Evolutionary conservation across 2,329 filamentous ascomycete species (phyloP).

Genomic region (Herpotrichia juniperi): DNA sequence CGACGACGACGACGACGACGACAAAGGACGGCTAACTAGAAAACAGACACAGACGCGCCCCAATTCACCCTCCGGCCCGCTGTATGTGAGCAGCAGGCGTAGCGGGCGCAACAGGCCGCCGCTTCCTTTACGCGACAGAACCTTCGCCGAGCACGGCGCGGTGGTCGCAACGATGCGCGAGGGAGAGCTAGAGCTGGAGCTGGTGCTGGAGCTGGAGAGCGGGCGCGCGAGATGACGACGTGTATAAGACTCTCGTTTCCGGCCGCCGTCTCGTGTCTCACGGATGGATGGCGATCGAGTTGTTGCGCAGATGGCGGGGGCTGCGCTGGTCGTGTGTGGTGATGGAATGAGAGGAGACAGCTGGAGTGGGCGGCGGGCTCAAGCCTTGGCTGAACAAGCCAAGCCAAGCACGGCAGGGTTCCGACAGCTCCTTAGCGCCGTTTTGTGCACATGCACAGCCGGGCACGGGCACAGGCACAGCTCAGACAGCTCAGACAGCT

Average conservation of each 20-base stretch:
- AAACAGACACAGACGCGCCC: slow-evolving; percentile 15
- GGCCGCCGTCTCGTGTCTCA: not conserved
- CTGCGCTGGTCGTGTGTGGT: slow-evolving; percentile 4
- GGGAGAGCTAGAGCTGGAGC: not conserved
- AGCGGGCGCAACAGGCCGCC: slow-evolving; percentile 1
- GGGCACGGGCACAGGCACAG: too few species aligned
- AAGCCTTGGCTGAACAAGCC: not conserved
- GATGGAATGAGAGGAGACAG: not conserved
- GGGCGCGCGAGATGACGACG: not conserved
- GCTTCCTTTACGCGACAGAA: slow-evolving; percentile 9
- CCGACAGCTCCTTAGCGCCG: too few species aligned
- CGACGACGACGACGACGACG: not conserved
- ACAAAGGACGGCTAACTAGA: slow-evolving; percentile 6
- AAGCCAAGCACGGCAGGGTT: too few species aligned
- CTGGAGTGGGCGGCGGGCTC: not conserved
- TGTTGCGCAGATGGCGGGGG: not conserved
- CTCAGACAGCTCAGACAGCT: too few species aligned
- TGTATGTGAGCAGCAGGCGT: not conserved
- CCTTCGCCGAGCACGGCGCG: not conserved
- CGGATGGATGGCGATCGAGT: not conserved
- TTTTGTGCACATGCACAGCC: too few species aligned
- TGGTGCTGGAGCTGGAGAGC: not conserved
- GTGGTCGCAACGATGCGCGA: slow-evolving; percentile 1
- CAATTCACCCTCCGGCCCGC: slow-evolving; percentile 3
- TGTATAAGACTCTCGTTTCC: not conserved